Base-by-base conservation (phyloP, 202 grass and related monocot genomes). In the Musa balbisiana region DNA sequence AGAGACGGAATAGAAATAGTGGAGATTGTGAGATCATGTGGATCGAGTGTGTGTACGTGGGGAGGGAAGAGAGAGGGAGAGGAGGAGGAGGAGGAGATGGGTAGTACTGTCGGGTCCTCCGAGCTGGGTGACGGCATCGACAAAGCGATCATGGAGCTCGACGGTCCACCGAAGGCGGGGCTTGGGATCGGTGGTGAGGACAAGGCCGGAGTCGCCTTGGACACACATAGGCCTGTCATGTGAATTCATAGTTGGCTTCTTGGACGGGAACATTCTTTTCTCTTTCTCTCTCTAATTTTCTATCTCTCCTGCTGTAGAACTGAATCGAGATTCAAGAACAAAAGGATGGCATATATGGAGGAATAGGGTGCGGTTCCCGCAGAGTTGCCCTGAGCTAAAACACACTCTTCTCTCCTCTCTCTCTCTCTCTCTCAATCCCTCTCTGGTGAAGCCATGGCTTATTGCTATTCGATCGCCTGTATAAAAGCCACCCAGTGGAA, bases 121-220 rank as follows among this genome's bases (percentile, higher is more conserved):
- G 22, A 99, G 95, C 81, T 99, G 91, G 17, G 91, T 89, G 23
- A 99, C 91, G 50, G 91, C 95, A 19, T 99, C 95, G 64, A 99
- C 89, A 52, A 99, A 99, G 50, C 91, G 95, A 71, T 99, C 95
- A 68, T 99, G 95, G 79, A 99, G 95, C 85, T 99, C 95, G 13
- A 89, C 87, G 0, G 95, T 99, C 95, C 95, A 99, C 50, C 95
- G 83, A 66, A 99, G 95, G 3, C 95, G 95, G n/a, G 95, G 95
- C 86, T 99, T 99, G 52, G 95, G 95, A 80, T 99, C 95, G 73
- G 95, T 99, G 79, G 95, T 99, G 84, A 99, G 95, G 83, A 99
- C 91, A 80, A 99, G 89, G 43, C 91, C 91, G 12, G 95, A 99
- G 83, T 99, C 94, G 1, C 76, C 93, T 79, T 97, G 93, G 72